These are phyloP conservation scores for Thraustotheca clavata DNA, from an alignment of 352 stramenopile species.

Conservation along the genomic window DNA sequence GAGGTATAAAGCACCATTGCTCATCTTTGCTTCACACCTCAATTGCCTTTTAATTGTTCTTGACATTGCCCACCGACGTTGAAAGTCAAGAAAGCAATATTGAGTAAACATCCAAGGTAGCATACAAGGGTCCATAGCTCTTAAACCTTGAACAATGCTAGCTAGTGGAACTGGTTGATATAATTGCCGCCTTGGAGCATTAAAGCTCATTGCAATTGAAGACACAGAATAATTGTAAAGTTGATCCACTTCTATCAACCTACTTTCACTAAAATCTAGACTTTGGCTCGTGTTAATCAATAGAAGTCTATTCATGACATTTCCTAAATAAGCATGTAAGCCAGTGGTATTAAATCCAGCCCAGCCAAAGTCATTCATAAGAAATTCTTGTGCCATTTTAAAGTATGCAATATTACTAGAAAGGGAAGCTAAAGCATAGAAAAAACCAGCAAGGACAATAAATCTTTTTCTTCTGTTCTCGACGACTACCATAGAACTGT, in stretches of 20 bases:
- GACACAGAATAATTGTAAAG: not conserved
- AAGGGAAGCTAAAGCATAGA: not conserved
- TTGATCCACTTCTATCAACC: not conserved
- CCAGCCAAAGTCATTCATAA: conserved; percentile 9
- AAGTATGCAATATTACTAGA: conserved; percentile 3
- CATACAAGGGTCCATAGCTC: conserved; percentile 1
- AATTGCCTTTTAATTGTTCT: not conserved
- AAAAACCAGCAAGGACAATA: not conserved
- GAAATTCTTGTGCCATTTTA: not conserved
- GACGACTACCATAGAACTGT: too few species aligned
- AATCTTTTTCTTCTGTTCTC: too few species aligned
- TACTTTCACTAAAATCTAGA: not conserved
- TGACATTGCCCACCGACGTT: not conserved
- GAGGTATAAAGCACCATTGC: conserved; percentile 12
- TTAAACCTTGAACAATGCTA: not conserved
- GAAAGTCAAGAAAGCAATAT: conserved; percentile 13
- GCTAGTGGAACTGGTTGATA: not conserved
- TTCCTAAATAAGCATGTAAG: not conserved
- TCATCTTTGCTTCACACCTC: not conserved
- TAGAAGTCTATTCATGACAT: not conserved
- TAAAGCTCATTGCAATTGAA: not conserved
- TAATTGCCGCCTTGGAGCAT: not conserved
- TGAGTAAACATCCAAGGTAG: conserved; percentile 19
- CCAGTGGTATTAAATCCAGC: conserved; percentile 1
- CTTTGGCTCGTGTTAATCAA: not conserved